Conservation (phyloP, 805 yeast species). For the Metschnikowia colocasiae region DNA sequence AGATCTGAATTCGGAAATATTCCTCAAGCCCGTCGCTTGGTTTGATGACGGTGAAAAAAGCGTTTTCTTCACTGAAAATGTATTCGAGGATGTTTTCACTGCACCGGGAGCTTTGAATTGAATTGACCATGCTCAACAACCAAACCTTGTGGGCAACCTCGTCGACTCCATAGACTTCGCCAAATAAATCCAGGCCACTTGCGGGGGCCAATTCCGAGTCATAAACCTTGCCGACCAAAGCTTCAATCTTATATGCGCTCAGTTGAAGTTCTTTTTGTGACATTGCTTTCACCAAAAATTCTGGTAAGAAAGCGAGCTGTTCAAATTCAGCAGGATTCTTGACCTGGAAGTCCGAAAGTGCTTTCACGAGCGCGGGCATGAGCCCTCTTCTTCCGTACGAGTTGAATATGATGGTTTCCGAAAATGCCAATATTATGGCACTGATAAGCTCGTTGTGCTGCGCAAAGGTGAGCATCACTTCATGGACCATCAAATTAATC, state of each 20-base stretch:
- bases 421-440: constrained; percentile 30
- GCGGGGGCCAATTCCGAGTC: constrained; percentile 40
- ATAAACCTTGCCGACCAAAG: constrained; percentile 49
- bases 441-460: constrained; percentile 24
- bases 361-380: constrained; percentile 53
- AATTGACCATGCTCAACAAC: constrained; percentile 45
- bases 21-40: constrained; percentile 71
- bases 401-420: constrained; percentile 42
- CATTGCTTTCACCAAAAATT: constrained; percentile 44
- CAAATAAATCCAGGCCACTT: constrained; percentile 34
- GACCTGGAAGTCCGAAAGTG: constrained; percentile 44
- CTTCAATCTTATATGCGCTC: constrained; percentile 58
- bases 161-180: constrained; percentile 49
- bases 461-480: constrained; percentile 38
- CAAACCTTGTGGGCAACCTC: constrained; percentile 55
- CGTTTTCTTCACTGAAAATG: constrained; percentile 35
- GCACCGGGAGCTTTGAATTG: constrained; percentile 25
- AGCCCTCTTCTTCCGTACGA: constrained; percentile 65
- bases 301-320: constrained; percentile 47
- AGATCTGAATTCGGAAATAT: constrained; percentile 53
- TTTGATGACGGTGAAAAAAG: constrained; percentile 46
- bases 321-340: constrained; percentile 33
- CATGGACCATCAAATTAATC: constrained; percentile 48
- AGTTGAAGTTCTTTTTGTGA: constrained; percentile 51
- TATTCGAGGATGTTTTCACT: constrained; percentile 30